Evolutionary conservation across 1,139 yeast genomes (phyloP).

Genomic region (Pichia sp.): DNA sequence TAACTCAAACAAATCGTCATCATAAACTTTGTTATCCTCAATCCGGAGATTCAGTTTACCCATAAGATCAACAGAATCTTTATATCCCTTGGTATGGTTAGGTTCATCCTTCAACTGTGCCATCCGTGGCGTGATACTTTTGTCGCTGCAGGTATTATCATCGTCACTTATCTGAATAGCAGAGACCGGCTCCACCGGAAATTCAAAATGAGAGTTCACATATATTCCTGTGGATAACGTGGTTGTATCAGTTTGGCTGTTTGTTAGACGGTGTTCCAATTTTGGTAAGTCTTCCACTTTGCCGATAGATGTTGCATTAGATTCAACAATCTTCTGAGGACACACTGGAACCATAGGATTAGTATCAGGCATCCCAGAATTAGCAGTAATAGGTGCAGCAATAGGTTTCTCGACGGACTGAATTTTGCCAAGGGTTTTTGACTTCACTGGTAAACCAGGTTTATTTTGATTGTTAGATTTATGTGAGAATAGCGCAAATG

Average conservation of each 20-base stretch:
- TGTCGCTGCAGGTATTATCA: background rate
- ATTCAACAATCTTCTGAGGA: slow-evolving; percentile 2
- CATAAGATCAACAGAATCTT: slow-evolving; percentile 18
- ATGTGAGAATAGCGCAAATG: slow-evolving; percentile 7
- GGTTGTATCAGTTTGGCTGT: slow-evolving; percentile 5
- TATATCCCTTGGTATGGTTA: slow-evolving; percentile 3
- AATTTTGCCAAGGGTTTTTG: background rate
- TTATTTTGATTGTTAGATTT: background rate
- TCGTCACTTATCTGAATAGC: background rate
- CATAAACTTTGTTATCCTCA: slow-evolving; percentile 4
- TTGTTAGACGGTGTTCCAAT: background rate
- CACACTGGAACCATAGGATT: background rate
- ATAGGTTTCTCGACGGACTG: background rate
- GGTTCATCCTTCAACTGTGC: slow-evolving; percentile 10
- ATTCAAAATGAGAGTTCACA: slow-evolving; percentile 28
- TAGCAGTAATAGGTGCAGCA: background rate
- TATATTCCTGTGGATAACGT: slow-evolving; percentile 23
- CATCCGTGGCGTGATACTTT: slow-evolving; percentile 6
- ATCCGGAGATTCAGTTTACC: slow-evolving; percentile 13
- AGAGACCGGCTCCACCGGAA: slow-evolving; percentile 20
- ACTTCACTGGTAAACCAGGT: no score
- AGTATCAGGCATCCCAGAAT: background rate
- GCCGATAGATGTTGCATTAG: background rate
- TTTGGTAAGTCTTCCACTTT: background rate
- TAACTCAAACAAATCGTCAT: slow-evolving; percentile 19